phyloP scores from a whole-genome alignment of 1,139 yeast genomes.

The Lodderomyces orthopsilosis region DNA sequence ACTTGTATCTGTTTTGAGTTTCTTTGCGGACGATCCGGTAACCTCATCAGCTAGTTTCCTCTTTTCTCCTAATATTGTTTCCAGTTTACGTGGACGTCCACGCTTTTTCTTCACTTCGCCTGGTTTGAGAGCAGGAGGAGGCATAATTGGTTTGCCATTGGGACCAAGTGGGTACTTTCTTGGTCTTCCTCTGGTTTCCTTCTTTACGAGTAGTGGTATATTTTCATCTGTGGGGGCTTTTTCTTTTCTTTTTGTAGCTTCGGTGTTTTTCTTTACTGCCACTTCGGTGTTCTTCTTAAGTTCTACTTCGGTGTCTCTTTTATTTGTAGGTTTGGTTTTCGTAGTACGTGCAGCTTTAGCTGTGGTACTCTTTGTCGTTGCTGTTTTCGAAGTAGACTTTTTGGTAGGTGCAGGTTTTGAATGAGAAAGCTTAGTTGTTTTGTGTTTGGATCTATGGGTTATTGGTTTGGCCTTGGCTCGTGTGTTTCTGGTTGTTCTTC shows the following conservation, averaged over 20 bases:
- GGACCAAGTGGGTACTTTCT: constrained; percentile 4
- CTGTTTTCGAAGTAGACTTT: not conserved
- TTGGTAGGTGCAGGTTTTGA: not conserved
- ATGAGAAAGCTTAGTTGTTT: not conserved
- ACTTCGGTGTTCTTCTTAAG: not conserved
- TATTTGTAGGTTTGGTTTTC: too few relatives aligned
- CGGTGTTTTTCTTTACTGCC: not conserved
- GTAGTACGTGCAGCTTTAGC: not conserved
- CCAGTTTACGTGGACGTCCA: not conserved
- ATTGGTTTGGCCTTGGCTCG: not conserved
- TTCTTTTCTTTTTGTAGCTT: not conserved
- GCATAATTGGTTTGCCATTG: not conserved
- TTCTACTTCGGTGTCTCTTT: not conserved
- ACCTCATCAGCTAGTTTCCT: not conserved
- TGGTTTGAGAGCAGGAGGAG: not conserved
- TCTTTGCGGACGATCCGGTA: not conserved
- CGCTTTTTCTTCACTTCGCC: not conserved
- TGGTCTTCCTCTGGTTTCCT: constrained; percentile 14
- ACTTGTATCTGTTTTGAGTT: not conserved
- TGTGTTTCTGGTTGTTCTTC: not conserved
- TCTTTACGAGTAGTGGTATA: constrained; percentile 8
- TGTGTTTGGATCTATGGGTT: not conserved
- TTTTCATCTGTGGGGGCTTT: not conserved
- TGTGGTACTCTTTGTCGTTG: not conserved
- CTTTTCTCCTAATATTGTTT: not conserved